Base-by-base conservation (phyloP, 306 rosid genomes). In the Vigna angularis region DNA sequence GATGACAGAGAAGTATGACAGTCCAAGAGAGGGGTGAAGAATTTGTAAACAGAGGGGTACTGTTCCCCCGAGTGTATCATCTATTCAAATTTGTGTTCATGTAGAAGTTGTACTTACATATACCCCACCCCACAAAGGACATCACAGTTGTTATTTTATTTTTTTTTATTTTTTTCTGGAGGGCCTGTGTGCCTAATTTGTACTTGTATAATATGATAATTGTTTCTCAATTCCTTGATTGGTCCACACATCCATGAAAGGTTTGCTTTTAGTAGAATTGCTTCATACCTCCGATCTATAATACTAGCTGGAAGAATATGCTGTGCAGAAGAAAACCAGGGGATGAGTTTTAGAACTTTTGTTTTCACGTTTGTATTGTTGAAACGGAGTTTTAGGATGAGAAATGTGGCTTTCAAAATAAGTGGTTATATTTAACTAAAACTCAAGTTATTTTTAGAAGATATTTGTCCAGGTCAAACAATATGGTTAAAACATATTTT, bases 21-120 rank as follows among this genome's bases (percentile, higher is more conserved):
- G 67, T 80, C 62, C 76, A 12, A 17, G 47, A 75, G 76, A 62
- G 72, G 61, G 62, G 72, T 14, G 75, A 38, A 56, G 74, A 55
- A 40, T 80, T 32, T 38, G 72, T 66, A 72, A 24, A 40, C 52
- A 32, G 66, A 28, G 82, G 66, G 70, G 59, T 73, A 9, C 58
- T 17, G 7, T 58, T 69, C 59, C 61, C 65, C 65, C 30, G 66
- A 66, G 57, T 70, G 75, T 79, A 55, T 53, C 68, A 66, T 72
- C 20, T 52, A 52, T 74, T 18, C 57, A 56, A 72, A 28, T 9
- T 42, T 48, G 20, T 64, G 77, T 64, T 45, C 72, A 63, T 69
- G 56, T 78, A 77, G 70, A 38, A 65, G 70, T 65, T 66, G 17
- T 58, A 11, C 28, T 66, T 76, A 49, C 58, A 42, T 14, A 44